Evolutionary conservation across 305 asterid genomes (phyloP).

Genomic region (Euphrasia arctica): DNA sequence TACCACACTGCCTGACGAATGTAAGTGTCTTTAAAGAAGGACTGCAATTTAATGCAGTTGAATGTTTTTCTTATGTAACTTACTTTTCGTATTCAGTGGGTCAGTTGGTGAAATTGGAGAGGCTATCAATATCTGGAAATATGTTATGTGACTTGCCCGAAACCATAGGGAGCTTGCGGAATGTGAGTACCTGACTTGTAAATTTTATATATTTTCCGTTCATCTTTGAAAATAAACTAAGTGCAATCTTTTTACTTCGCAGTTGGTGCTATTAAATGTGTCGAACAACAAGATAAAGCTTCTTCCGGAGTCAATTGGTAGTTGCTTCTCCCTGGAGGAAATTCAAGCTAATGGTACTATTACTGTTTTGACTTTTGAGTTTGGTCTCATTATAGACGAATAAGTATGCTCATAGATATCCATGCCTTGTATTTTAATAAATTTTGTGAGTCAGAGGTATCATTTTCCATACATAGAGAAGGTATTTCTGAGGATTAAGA

Average conservation of each 20-base stretch:
- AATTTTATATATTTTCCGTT: background rate
- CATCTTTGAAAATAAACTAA: conserved; percentile 13
- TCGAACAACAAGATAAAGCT: conserved; percentile 77
- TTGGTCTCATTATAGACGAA: background rate
- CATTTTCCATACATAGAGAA: background rate
- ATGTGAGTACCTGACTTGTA: conserved; percentile 54
- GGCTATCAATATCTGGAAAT: conserved; percentile 72
- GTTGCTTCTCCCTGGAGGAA: conserved; percentile 94
- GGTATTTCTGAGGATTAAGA: background rate
- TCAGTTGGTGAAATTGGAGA: conserved; percentile 94
- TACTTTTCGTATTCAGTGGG: conserved; percentile 63
- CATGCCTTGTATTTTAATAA: background rate
- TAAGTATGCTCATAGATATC: background rate
- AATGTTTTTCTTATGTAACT: conserved; percentile 7
- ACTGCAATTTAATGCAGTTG: conserved; percentile 12
- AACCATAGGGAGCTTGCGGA: conserved; percentile 96
- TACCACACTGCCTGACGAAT: conserved; percentile 83
- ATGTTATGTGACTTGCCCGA: conserved; percentile 66
- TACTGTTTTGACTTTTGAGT: conserved; percentile 1
- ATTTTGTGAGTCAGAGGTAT: conserved; percentile 1
- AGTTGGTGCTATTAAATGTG: conserved; percentile 86
- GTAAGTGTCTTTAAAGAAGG: conserved; percentile 25
- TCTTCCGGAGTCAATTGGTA: conserved; percentile 95
- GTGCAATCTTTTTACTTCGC: conserved; percentile 34
- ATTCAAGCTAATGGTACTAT: conserved; percentile 88